phyloP scores from a whole-genome alignment of 2,329 filamentous ascomycete species.

The Chaetothyriales sp. region DNA sequence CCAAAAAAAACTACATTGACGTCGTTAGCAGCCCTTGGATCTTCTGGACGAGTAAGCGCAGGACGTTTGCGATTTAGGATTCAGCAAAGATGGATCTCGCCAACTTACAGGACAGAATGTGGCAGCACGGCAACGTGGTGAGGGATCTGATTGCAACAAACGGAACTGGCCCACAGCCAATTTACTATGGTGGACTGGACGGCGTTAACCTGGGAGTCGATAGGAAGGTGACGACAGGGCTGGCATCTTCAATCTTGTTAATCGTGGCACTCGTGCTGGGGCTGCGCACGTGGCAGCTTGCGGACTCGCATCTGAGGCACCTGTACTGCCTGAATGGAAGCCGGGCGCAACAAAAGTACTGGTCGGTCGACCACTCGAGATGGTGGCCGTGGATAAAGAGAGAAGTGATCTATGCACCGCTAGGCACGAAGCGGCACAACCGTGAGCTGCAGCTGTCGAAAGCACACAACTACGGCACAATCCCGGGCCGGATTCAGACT shows the following conservation, averaged over 20 bases:
- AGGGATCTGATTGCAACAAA: background rate
- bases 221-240: constrained; percentile 12
- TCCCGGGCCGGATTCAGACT: constrained; percentile 67
- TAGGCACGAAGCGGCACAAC: constrained; percentile 65
- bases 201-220: constrained; percentile 19
- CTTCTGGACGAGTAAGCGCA: background rate
- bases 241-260: constrained; percentile 25
- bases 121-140: background rate
- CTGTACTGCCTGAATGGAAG: constrained; percentile 28
- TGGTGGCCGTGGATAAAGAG: constrained; percentile 34
- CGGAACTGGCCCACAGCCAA: background rate
- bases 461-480: constrained; percentile 58
- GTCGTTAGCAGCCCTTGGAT: background rate
- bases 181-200: constrained; percentile 13
- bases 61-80: background rate
- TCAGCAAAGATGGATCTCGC: background rate
- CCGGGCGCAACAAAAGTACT: constrained; percentile 30
- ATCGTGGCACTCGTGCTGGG: constrained; percentile 25
- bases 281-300: constrained; percentile 30
- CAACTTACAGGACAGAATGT: background rate
- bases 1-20: background rate
- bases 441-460: constrained; percentile 54
- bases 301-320: constrained; percentile 32
- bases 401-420: constrained; percentile 45
- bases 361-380: constrained; percentile 29